Base-by-base conservation (phyloP, 78 protist species). In the Bodo saltans region DNA sequence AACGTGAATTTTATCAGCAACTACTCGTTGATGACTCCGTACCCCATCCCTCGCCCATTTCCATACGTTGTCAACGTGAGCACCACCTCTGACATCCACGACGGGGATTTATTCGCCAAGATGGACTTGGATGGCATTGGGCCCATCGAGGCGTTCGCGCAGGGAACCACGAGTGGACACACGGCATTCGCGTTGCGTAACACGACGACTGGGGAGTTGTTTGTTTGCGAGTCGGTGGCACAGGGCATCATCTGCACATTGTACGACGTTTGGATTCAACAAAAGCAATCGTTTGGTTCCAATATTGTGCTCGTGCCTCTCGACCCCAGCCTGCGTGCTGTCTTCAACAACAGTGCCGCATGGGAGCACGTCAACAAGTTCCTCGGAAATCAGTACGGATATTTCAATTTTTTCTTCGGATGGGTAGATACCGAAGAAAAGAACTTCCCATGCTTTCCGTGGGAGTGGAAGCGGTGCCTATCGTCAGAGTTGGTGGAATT, bases 121-220 rank as follows among this genome's bases (percentile, higher is more conserved):
- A 23, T 83, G 40, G 81, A 80, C 42, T 78, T 72, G 8, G 87
- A 83, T 67, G 87, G 87, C 27, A 79, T 83, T 29, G 80, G 73
- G 38, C 87, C 87, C 68, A 41, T 73, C 42, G 3, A 70, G 40
- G 40, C 30, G 37, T 83, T 71, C 74, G 87, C 47, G 37, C 35
- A n/a, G 70, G 87, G 87, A 27, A 26, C 70, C 25, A 23, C 27
- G 42, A 1, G 27, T 32, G 80, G 81, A 1, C 81, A 73, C 87
- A 72, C 79, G 25, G 47, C 87, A 28, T 39, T 83, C 0, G 87
- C 87, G 33, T 33, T 83, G 32, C 39, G 86, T 30, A 27, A 76
- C 69, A 27, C 40, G 72, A 47, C 60, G 8, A 74, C 32, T 3
- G 39, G 35, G 35, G 70, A n/a, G 73, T 68, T 83, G 25, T 53